Evolutionary conservation across 345 rosid genomes (phyloP).

Genomic region (Dovyalis caffra): DNA sequence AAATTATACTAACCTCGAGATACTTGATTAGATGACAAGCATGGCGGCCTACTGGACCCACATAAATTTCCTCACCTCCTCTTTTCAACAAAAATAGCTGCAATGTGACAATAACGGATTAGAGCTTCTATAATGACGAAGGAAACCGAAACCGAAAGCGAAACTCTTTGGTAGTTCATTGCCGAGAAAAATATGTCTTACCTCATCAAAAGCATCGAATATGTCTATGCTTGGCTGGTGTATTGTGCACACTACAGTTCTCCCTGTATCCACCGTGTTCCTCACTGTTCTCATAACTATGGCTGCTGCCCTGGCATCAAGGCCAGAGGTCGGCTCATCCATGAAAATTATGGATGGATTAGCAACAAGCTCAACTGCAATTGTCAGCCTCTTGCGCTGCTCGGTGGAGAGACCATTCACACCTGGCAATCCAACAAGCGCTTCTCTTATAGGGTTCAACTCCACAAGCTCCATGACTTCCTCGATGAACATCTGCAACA

Average conservation of each 20-base stretch:
- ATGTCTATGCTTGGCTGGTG: conserved; percentile 77
- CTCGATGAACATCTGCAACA: conserved; percentile 56
- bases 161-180: background rate
- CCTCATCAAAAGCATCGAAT: conserved; percentile 76
- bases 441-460: conserved; percentile 47
- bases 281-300: conserved; percentile 73
- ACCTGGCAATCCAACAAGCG: conserved; percentile 61
- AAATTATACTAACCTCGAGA: conserved; percentile 47
- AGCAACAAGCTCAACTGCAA: conserved; percentile 71
- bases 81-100: conserved; percentile 47
- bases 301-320: conserved; percentile 83
- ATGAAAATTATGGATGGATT: conserved; percentile 73
- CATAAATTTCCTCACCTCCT: conserved; percentile 64
- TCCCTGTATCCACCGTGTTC: conserved; percentile 66
- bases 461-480: conserved; percentile 79
- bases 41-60: conserved; percentile 60
- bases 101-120: conserved; percentile 8
- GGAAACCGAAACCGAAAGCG: background rate
- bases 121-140: background rate
- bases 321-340: conserved; percentile 77
- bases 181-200: conserved; percentile 1
- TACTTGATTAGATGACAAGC: conserved; percentile 51
- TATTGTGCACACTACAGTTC: conserved; percentile 72
- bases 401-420: conserved; percentile 60
- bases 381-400: conserved; percentile 66